Percentiles rank a stretch among this genome's conserved stretches.
These are phyloP conservation scores for Neurospora sp. DNA, from an alignment of 495 filamentous ascomycete genomes.

Conservation along the genomic window DNA sequence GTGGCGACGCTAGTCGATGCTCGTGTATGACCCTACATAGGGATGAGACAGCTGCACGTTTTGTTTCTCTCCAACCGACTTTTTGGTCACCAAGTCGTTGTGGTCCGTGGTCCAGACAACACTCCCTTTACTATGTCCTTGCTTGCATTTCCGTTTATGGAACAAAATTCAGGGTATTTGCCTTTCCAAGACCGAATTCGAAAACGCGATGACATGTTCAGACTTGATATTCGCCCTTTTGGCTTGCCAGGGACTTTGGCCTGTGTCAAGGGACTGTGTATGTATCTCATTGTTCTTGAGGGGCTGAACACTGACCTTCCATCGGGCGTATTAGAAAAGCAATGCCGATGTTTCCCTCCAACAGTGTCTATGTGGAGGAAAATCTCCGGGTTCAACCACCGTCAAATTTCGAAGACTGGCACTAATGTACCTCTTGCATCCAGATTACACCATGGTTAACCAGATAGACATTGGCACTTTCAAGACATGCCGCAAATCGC, in stretches of 20 bases:
- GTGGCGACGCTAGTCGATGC: neutral
- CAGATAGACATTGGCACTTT: neutral
- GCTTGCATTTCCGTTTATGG: neutral
- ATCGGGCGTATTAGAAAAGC: neutral
- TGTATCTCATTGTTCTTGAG: neutral
- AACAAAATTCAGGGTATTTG: neutral
- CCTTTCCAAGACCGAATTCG: neutral
- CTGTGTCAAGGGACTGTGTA: neutral
- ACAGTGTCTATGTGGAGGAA: neutral
- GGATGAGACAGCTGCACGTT: neutral
- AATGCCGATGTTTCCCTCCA: neutral
- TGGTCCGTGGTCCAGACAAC: neutral
- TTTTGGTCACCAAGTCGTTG: neutral
- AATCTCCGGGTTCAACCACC: neutral
- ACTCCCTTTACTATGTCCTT: neutral
- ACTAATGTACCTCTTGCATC: neutral
- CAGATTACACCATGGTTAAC: neutral
- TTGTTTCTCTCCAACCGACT: neutral
- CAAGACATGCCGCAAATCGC: neutral
- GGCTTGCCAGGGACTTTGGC: neutral
- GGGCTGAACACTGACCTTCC: neutral
- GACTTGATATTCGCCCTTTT: neutral
- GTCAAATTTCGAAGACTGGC: neutral
- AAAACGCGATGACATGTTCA: neutral
- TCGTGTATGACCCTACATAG: neutral